Base-by-base conservation (phyloP, 1,284 basidiomycete species). In the Cutaneotrichosporon sp. region DNA sequence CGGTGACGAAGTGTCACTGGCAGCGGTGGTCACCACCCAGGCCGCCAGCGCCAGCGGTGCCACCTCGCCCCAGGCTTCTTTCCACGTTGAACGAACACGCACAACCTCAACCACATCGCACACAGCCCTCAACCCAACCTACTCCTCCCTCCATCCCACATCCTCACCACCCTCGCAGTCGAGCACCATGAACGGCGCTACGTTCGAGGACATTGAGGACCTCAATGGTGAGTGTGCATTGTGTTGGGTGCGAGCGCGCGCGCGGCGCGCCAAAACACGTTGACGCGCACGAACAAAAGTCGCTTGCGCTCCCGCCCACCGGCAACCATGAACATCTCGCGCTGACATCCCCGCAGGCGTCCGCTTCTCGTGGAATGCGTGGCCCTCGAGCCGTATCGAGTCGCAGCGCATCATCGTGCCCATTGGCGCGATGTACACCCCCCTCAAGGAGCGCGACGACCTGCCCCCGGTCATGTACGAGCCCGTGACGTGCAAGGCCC, bases 341-440 rank as follows among this genome's bases (percentile, higher is more conserved):
- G 46, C 38, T 40, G 13, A 55, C 59, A 20, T 22, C 26, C 8
- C 14, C 20, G 17, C 65, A 93, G 90, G 90, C 67, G 84, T 93
- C 44, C 83, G 90, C 55, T 80, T 93, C 66, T 94, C 91, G 54
- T 97, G 94, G 94, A 98, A 98, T 76, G 90, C 93, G 54, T 98
- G 93, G 91, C 92, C 94, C 1, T 93, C 92, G 38, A 92, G 90
- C 60, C 85, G 93, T 65, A 90, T 97, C 77, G 96, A 99, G 78
- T 90, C 93, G 9, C 97, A 93, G 40, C 82, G 96, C 64, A 98
- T 92, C 12, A 96, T 99, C 44, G 94, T 98, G 8, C 94, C 94
- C 63, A 97, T 98, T 69, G 86, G 92, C 26, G 91, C 94, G 14
- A 81, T 99, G n/a, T 98, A 99, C 79, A 93, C 90, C 0, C 94